Evolutionary conservation across 352 stramenopile genomes (phyloP).

Genomic region (Globisporangium uncinulatum): DNA sequence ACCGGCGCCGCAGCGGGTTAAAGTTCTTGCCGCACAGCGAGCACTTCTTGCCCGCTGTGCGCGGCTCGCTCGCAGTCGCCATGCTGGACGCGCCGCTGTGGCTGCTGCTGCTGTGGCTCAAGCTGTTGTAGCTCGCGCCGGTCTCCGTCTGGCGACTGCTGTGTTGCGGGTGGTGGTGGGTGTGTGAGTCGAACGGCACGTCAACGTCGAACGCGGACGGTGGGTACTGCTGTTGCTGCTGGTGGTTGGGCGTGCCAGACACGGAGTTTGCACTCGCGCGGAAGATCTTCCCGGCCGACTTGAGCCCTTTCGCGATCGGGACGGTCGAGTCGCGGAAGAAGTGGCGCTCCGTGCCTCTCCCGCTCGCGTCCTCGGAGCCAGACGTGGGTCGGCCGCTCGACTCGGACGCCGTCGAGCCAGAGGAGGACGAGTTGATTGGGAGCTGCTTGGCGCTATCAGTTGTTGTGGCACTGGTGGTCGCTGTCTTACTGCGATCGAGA

Average conservation of each 20-base stretch:
- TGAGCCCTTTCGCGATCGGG: constrained; percentile 14
- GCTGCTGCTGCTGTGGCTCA: constrained; percentile 2
- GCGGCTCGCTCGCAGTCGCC: constrained; percentile 3
- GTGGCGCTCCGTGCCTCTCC: too few relatives aligned
- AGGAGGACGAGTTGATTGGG: constrained; percentile 6
- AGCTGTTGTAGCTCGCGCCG: constrained; percentile 8
- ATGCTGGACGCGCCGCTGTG: constrained; percentile 1
- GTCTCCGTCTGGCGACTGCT: constrained; percentile 16
- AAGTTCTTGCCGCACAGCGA: constrained; percentile 78
- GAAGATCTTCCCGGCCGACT: constrained; percentile 13
- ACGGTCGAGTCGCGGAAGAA: constrained; percentile 15
- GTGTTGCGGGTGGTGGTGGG: constrained; percentile 3
- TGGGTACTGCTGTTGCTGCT: neutral
- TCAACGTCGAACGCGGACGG: neutral
- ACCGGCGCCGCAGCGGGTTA: constrained; percentile 67
- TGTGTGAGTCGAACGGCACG: neutral
- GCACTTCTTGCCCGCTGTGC: constrained; percentile 43
- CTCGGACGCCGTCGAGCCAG: constrained; percentile 3
- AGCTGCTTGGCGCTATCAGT: constrained; percentile 1
- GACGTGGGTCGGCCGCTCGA: constrained; percentile 6
- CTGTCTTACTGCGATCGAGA: constrained; percentile 7
- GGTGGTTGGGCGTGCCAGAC: neutral
- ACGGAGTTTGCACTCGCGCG: constrained; percentile 1
- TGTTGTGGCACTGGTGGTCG: neutral
- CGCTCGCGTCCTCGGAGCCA: constrained; percentile 6